These are phyloP conservation scores for Sclerotiophoma versabilis DNA, from an alignment of 2,329 filamentous ascomycete species.

Conservation along the genomic window DNA sequence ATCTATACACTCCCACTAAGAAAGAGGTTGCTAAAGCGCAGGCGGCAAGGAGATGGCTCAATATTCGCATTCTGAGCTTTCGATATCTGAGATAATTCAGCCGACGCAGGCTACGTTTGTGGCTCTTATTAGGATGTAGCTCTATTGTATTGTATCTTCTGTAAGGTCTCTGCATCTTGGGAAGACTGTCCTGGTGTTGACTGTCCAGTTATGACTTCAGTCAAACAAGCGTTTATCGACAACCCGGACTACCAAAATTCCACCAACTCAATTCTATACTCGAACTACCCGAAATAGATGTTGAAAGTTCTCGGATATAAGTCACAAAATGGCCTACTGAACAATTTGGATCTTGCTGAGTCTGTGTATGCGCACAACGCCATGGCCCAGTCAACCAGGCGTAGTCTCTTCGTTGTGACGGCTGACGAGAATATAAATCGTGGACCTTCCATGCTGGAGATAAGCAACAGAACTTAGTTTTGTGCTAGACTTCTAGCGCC, in stretches of 20 bases:
- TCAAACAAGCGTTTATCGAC: background rate
- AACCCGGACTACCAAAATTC: background rate
- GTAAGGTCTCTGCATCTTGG: constrained; percentile 2
- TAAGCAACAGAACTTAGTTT: background rate
- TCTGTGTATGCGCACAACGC: background rate
- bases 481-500: background rate
- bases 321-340: background rate
- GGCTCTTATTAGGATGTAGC: constrained; percentile 18
- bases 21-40: constrained; percentile 59
- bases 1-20: constrained; percentile 58
- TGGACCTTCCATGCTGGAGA: background rate
- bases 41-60: constrained; percentile 12
- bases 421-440: background rate
- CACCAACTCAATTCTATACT: background rate
- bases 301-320: background rate
- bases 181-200: background rate
- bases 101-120: constrained; percentile 11
- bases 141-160: constrained; percentile 29
- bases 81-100: constrained; percentile 26
- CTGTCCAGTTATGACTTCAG: constrained; percentile 31
- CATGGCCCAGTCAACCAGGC: background rate
- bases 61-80: constrained; percentile 29
- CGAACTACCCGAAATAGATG: background rate
- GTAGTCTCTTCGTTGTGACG: constrained; percentile 6
- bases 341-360: background rate